Evolutionary conservation across 2,329 filamentous ascomycete species (phyloP).

Genomic region (Eurotiales sp.): DNA sequence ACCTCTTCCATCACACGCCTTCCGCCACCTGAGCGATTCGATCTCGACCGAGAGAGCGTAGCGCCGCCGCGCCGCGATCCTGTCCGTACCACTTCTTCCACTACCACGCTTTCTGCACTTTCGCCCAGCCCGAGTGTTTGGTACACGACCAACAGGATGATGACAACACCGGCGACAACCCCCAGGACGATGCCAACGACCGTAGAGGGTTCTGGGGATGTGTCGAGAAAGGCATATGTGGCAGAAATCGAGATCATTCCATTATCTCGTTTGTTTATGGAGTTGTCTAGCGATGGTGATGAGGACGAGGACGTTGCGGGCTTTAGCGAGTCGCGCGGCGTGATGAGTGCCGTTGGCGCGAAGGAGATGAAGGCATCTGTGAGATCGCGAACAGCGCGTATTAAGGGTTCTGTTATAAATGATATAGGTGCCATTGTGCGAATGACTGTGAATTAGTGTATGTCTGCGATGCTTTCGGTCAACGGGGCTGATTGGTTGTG

Average conservation of each 20-base stretch:
- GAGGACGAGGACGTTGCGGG: background rate
- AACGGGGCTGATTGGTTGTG: background rate
- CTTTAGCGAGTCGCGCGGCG: background rate
- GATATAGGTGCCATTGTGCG: constrained; percentile 12
- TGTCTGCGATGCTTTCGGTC: too few species aligned
- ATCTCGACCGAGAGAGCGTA: constrained; percentile 31
- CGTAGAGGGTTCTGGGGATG: constrained; percentile 53
- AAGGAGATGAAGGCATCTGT: constrained; percentile 9
- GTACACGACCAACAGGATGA: constrained; percentile 53
- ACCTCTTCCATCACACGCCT: constrained; percentile 20
- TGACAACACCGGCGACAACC: constrained; percentile 49
- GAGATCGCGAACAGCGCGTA: constrained; percentile 10
- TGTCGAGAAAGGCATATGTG: constrained; percentile 54
- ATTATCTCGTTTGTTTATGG: constrained; percentile 7
- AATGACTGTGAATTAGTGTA: too few species aligned
- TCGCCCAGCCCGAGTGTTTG: constrained; percentile 45
- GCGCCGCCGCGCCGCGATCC: constrained; percentile 18
- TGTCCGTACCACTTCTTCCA: constrained; percentile 23
- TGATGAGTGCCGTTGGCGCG: constrained; percentile 6
- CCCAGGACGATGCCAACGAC: constrained; percentile 57
- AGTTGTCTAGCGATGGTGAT: background rate
- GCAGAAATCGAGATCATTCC: constrained; percentile 53
- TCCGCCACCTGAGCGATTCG: constrained; percentile 24
- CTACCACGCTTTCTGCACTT: constrained; percentile 21
- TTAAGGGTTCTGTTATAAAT: constrained; percentile 3